These are phyloP conservation scores for Malus hybrid DNA, from an alignment of 331 rosid species.

Conservation along the genomic window DNA sequence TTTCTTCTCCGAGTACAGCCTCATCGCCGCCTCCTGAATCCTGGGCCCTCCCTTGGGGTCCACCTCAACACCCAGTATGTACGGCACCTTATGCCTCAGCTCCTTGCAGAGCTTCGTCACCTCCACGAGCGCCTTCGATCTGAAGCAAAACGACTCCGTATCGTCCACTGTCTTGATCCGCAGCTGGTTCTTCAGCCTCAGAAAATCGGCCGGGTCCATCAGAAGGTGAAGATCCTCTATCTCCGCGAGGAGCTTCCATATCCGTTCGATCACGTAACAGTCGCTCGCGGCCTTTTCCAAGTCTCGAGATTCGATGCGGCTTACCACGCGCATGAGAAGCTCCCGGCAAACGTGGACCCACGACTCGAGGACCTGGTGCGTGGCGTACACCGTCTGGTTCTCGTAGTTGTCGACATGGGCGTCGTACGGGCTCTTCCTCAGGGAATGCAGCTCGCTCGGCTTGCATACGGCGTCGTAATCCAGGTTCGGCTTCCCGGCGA, in stretches of 20 bases:
- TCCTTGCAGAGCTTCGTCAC: slow-evolving; percentile 55
- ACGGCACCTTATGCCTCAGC: slow-evolving; percentile 65
- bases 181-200: slow-evolving; percentile 52
- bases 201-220: slow-evolving; percentile 84
- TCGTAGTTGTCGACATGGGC: slow-evolving; percentile 41
- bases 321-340: slow-evolving; percentile 33
- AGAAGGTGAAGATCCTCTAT: slow-evolving; percentile 61
- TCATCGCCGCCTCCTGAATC: slow-evolving; percentile 92
- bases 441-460: slow-evolving; percentile 49
- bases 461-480: slow-evolving; percentile 71
- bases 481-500: slow-evolving; percentile 49
- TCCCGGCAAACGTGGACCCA: slow-evolving; percentile 42
- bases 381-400: slow-evolving; percentile 60
- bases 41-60: slow-evolving; percentile 92
- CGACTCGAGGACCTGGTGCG: slow-evolving; percentile 72
- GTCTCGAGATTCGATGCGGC: slow-evolving; percentile 23
- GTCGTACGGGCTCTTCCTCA: slow-evolving; percentile 41
- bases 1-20: slow-evolving; percentile 49
- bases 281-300: slow-evolving; percentile 57
- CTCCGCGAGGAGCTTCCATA: slow-evolving; percentile 71
- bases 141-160: slow-evolving; percentile 59
- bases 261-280: slow-evolving; percentile 52
- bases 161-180: slow-evolving; percentile 30
- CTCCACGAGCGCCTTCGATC: slow-evolving; percentile 61
- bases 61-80: slow-evolving; percentile 64